Evolutionary conservation across 2,329 filamentous ascomycete species (phyloP), one percentile per base, ranked within the genome.

Genomic region (Xylaria arbuscula): DNA sequence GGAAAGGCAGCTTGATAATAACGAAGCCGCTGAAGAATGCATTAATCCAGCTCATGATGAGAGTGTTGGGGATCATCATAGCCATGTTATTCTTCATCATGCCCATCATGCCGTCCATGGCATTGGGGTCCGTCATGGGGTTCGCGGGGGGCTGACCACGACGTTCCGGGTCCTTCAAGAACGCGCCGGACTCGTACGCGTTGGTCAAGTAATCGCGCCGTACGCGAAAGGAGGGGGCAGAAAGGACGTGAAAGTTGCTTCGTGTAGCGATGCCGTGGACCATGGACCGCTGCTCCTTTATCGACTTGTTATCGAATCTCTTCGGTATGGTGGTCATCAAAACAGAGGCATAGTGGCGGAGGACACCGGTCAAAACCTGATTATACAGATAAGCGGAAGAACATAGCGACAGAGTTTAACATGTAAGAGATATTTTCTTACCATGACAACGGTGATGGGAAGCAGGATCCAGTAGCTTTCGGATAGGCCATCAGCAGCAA

Each of bases 61-160:
- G 83, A 6, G 94, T 98, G 82, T 99, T 97, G 57, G 96, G 96
- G 67, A 99, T 93, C 85, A 99, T 98, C 96, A 98, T 99, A 72
- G 96, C 95, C 92, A 99, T 97, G 79, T 99, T 97, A 66, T 94
- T 94, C 88, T 99, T 99, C 93, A 99, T 97, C 93, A 97, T 97
- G 74, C 96, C 95, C 96, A 99, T 99, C 96, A 99, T 99, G 74
- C 94, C 95, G 79, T 99, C 97, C 96, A 99, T 99, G 67, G 93
- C 93, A 56, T 92, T 92, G 24, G 97, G 97, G 80, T 99, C 96
- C 11, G 92, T 93, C 89, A 99, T 94, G 3, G 96, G 96, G 82
- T 98, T 99, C 45, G 93, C 89, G 22, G 94, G 91, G 2, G 94
- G 92, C 82, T 98, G 93, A 61, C 94, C 94, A 78, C 92, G 90